phyloP scores from a whole-genome alignment of 768 basidiomycete species.

The Mycena haematopus region DNA sequence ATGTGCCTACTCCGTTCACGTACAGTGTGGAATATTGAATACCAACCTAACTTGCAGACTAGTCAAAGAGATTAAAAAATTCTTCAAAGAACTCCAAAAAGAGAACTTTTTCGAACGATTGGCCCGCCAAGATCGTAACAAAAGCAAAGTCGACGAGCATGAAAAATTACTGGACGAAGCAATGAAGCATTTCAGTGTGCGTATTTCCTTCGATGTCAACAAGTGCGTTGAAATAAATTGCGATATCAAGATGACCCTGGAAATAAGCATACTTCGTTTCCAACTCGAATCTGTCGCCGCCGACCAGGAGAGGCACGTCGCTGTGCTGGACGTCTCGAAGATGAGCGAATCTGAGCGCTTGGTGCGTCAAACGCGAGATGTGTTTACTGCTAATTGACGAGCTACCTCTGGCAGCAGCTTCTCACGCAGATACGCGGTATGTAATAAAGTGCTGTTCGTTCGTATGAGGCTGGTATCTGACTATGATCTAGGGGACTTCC shows the following conservation, averaged over 20 bases:
- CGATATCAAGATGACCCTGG: not conserved
- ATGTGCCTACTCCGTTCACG: not conserved
- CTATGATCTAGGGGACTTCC: not conserved
- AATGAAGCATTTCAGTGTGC: constrained; percentile 7
- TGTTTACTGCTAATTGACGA: not conserved
- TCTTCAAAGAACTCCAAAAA: constrained; percentile 7
- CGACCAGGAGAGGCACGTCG: not conserved
- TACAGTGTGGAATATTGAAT: not conserved
- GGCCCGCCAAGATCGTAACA: constrained; percentile 5
- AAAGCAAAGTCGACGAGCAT: constrained; percentile 9
- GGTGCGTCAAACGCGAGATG: not conserved
- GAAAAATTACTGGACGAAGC: constrained; percentile 5
- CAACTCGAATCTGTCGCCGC: not conserved
- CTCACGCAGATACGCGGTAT: constrained; percentile 6
- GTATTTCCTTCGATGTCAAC: not conserved
- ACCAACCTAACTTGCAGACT: not conserved
- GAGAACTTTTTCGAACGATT: constrained; percentile 9
- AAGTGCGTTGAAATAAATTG: constrained; percentile 3
- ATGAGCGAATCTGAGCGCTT: not conserved
- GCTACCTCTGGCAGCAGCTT: constrained; percentile 5
- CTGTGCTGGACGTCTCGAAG: not conserved
- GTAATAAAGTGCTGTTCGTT: not conserved
- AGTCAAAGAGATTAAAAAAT: constrained; percentile 10
- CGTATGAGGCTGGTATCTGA: not conserved
- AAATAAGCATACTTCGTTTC: constrained; percentile 4